A percentile compares a stretch with the other conserved stretches of the same genome.
Evolutionary conservation across 1,139 yeast species (phyloP).

Genomic region (Hansenula lynferdii): DNA sequence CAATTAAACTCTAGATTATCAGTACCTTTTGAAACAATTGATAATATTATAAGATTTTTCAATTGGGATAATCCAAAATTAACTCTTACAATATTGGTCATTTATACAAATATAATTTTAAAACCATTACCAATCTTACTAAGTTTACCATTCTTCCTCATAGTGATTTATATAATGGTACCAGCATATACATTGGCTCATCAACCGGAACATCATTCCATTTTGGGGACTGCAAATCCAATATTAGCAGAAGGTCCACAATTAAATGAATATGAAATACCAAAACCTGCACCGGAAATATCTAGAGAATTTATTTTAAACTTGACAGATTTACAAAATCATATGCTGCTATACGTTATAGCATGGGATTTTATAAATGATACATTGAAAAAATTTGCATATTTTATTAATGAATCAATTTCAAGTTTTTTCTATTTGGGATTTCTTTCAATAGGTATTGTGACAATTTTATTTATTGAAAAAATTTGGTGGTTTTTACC

Average conservation of each 20-base stretch:
- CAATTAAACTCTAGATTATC: constrained; percentile 62
- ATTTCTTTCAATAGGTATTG: constrained; percentile 27
- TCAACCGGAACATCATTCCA: constrained; percentile 25
- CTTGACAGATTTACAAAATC: constrained; percentile 80
- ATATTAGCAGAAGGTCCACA: constrained; percentile 53
- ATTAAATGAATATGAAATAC: constrained; percentile 42
- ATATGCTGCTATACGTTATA: constrained; percentile 65
- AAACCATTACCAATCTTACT: constrained; percentile 55
- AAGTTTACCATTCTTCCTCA: constrained; percentile 46
- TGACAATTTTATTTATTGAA: constrained; percentile 30
- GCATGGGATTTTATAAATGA: constrained; percentile 53
- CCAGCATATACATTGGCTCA: constrained; percentile 58
- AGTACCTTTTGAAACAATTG: constrained; percentile 52
- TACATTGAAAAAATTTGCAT: constrained; percentile 53
- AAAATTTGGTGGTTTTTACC: constrained; percentile 28
- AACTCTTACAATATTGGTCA: constrained; percentile 54
- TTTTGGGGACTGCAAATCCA: constrained; percentile 39
- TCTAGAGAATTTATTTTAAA: constrained; percentile 76
- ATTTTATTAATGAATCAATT: constrained; percentile 58
- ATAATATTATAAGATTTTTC: constrained; percentile 46
- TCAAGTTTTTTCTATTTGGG: constrained; percentile 49
- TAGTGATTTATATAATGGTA: constrained; percentile 53
- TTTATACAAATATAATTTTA: constrained; percentile 54
- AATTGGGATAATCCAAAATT: constrained; percentile 63
- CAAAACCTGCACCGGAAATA: constrained; percentile 75